Evolutionary conservation across 495 filamentous ascomycete species (phyloP).

Genomic region (Beverwykella pulmonaria): DNA sequence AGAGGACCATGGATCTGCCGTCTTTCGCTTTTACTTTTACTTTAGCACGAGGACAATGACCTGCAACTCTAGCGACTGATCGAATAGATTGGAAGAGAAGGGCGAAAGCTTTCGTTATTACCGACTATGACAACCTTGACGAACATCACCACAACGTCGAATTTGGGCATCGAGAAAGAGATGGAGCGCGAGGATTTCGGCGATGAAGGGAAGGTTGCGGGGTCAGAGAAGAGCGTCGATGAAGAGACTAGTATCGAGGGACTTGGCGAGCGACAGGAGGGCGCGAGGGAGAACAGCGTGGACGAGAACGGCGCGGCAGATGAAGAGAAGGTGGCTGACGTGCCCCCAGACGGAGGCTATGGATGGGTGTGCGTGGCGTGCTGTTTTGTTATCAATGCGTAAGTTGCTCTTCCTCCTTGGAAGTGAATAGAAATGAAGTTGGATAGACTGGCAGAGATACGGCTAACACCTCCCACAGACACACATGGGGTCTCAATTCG

Average conservation of each 20-base stretch:
- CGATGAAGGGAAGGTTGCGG: neutral
- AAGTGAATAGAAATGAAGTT: no score
- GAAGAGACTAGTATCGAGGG: neutral
- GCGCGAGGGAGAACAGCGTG: neutral
- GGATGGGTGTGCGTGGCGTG: constrained; percentile 52
- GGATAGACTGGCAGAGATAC: no score
- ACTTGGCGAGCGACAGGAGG: neutral
- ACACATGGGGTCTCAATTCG: constrained; percentile 53
- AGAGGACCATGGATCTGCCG: no score
- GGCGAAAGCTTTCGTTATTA: neutral
- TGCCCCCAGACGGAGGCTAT: constrained; percentile 55
- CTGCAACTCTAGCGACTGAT: no score
- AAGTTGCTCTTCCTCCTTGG: constrained; percentile 4
- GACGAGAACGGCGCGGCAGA: neutral
- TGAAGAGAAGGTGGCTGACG: constrained; percentile 22
- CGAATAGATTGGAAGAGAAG: no score
- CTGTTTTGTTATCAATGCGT: constrained; percentile 47
- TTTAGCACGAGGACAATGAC: no score
- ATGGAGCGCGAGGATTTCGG: neutral
- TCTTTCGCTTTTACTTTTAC: no score
- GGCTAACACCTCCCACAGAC: constrained; percentile 19
- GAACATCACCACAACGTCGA: neutral
- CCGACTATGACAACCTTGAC: neutral
- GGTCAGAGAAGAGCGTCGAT: constrained; percentile 12
- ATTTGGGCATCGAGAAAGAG: neutral